Evolutionary conservation across 345 rosid species (phyloP).

Genomic region (Murraya koenigii): DNA sequence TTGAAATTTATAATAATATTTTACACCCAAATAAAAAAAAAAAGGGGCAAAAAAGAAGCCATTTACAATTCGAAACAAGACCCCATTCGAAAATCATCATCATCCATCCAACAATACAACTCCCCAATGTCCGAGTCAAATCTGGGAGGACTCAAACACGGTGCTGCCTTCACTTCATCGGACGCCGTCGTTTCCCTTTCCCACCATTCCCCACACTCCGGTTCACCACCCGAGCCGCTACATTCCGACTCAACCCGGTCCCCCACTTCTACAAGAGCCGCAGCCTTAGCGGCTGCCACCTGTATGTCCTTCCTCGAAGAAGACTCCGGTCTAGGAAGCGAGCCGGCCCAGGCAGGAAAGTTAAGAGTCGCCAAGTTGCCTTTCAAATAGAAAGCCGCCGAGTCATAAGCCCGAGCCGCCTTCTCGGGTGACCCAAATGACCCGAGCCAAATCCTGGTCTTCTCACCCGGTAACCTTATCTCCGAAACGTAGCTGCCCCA

Average conservation of each 20-base stretch:
- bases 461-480: slow-evolving; percentile 28
- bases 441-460: slow-evolving; percentile 32
- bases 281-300: slow-evolving; percentile 28
- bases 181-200: background rate
- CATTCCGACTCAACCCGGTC: background rate
- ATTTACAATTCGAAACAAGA: background rate
- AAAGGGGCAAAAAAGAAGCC: background rate
- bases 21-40: background rate
- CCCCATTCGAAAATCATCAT: background rate
- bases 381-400: slow-evolving; percentile 31
- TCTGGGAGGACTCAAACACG: slow-evolving; percentile 4
- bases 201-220: background rate
- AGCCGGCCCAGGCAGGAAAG: slow-evolving; percentile 24
- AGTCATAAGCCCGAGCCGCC: slow-evolving; percentile 35
- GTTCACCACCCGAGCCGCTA: slow-evolving; percentile 2
- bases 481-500: slow-evolving; percentile 39
- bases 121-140: slow-evolving; percentile 18
- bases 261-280: background rate
- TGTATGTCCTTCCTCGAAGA: slow-evolving; percentile 28
- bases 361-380: slow-evolving; percentile 27
- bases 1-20: too few relatives aligned
- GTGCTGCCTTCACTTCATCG: slow-evolving; percentile 11
- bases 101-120: slow-evolving; percentile 6
- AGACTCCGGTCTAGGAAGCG: slow-evolving; percentile 26
- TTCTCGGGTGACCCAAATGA: slow-evolving; percentile 27